Evolutionary conservation across 2,329 filamentous ascomycete genomes (phyloP).

Genomic region (Apiospora rasikravindrae): DNA sequence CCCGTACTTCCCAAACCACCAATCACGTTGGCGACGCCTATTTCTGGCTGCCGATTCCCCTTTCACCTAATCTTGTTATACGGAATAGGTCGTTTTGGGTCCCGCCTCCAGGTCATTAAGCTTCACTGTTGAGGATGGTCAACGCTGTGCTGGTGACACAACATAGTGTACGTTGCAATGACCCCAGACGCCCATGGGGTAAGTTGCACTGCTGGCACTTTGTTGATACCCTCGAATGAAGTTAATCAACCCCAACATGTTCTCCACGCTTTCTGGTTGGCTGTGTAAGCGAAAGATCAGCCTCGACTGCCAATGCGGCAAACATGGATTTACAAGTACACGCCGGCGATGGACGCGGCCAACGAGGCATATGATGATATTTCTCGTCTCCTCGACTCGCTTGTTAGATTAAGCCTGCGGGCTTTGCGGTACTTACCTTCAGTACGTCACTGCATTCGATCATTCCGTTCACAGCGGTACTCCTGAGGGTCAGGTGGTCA

Average conservation of each 20-base stretch:
- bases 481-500: slow-evolving; percentile 9
- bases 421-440: neutral
- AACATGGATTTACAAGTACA: neutral
- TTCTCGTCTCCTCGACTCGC: neutral
- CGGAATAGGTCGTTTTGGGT: neutral
- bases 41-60: neutral
- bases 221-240: neutral
- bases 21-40: neutral
- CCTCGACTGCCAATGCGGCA: slow-evolving; percentile 11
- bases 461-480: neutral
- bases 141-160: neutral
- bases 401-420: slow-evolving; percentile 19
- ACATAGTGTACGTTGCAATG: neutral
- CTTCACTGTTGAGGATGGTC: neutral
- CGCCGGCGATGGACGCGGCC: neutral
- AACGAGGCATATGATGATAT: slow-evolving; percentile 2
- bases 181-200: neutral
- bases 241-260: neutral
- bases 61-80: neutral
- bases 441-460: slow-evolving; percentile 16
- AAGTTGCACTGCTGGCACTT: neutral
- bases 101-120: neutral
- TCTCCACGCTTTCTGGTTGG: slow-evolving; percentile 10
- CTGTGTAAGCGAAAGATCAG: slow-evolving; percentile 13
- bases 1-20: neutral